Conservation (phyloP, 371 early-diverging fungal species). For the Syncephalastrum monosporum region DNA sequence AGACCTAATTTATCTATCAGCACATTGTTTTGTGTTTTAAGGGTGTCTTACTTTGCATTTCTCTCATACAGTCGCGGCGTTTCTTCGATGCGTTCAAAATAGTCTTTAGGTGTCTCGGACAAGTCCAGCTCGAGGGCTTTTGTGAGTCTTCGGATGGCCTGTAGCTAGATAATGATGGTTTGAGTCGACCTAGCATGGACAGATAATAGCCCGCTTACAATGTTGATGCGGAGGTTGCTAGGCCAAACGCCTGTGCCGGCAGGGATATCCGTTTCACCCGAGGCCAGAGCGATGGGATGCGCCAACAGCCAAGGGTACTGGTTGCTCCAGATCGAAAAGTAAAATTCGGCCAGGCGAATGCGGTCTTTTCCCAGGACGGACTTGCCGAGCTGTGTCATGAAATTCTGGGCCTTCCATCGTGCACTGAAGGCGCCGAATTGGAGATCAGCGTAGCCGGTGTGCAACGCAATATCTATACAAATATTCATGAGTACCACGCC, state of each 20-base stretch:
- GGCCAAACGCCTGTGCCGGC: background rate
- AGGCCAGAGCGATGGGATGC: constrained; percentile 28
- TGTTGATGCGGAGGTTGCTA: constrained; percentile 8
- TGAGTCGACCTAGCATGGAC: background rate
- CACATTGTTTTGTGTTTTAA: background rate
- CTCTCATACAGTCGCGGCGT: constrained; percentile 44
- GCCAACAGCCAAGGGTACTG: constrained; percentile 64
- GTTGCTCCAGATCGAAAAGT: constrained; percentile 67
- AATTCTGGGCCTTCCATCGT: constrained; percentile 47
- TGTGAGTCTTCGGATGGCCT: constrained; percentile 49
- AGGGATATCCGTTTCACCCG: background rate
- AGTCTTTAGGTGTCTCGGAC: constrained; percentile 48
- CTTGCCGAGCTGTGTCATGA: constrained; percentile 55
- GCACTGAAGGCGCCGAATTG: constrained; percentile 51
- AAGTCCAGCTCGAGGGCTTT: constrained; percentile 40
- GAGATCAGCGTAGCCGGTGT: constrained; percentile 54
- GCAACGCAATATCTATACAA: constrained; percentile 35
- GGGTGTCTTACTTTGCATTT: constrained; percentile 37
- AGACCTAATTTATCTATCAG: constrained; percentile 24
- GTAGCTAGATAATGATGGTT: too few relatives aligned
- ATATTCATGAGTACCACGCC: background rate
- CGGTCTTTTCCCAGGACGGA: constrained; percentile 50
- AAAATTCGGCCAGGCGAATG: constrained; percentile 54
- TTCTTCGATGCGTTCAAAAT: constrained; percentile 51
- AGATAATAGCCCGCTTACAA: background rate